A percentile compares a stretch with the other conserved stretches of the same genome.
Evolutionary conservation across 805 yeast genomes (phyloP).

Genomic region (Saturnispora bothae): DNA sequence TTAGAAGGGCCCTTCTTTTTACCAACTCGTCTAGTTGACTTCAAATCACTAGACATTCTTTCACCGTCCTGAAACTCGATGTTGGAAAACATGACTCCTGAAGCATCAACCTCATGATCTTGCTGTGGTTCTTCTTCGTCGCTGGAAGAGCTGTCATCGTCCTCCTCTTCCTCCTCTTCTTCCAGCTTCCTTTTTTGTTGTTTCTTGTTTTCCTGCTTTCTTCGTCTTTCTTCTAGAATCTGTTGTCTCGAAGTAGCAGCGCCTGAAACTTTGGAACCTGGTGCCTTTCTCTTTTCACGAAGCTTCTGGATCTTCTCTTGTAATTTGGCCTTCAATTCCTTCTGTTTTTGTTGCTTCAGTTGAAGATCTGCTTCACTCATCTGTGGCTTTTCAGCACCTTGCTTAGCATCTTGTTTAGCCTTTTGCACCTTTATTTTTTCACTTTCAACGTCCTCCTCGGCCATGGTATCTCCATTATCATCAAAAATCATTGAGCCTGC

Average conservation of each 20-base stretch:
- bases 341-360: conserved; percentile 43
- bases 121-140: conserved; percentile 16
- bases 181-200: conserved; percentile 19
- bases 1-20: conserved; percentile 75
- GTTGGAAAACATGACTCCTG: conserved; percentile 61
- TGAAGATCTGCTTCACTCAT: conserved; percentile 39
- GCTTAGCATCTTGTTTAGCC: conserved; percentile 6
- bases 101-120: conserved; percentile 13
- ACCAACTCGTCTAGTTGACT: conserved; percentile 45
- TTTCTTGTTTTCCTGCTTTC: conserved; percentile 30
- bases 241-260: conserved; percentile 83
- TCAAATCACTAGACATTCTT: conserved; percentile 63
- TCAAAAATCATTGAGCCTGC: conserved; percentile 4
- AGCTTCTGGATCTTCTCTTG: conserved; percentile 60
- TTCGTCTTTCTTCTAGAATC: conserved; percentile 54
- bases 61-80: conserved; percentile 78
- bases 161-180: conserved; percentile 21
- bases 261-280: conserved; percentile 71
- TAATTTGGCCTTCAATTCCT: conserved; percentile 66
- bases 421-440: conserved; percentile 8
- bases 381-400: conserved; percentile 16
- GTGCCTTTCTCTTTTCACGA: conserved; percentile 81
- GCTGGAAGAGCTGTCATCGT: conserved; percentile 21
- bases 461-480: conserved; percentile 15
- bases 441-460: conserved; percentile 23